A percentile compares a stretch with the other conserved stretches of the same genome.
phyloP scores from a whole-genome alignment of 164 flowering plant genomes.

The Annona squamosa region DNA sequence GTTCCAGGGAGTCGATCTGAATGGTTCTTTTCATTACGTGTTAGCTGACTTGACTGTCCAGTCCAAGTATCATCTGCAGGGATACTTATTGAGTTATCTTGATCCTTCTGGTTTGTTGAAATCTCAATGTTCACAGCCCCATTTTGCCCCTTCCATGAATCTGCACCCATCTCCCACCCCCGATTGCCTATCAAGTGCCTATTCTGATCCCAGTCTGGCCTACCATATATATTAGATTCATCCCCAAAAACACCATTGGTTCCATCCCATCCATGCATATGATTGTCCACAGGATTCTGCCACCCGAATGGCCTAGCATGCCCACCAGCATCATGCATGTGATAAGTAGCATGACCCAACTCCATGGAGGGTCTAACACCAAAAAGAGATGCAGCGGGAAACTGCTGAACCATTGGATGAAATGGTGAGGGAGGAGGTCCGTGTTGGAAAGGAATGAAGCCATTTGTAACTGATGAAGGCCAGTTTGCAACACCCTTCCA shows the following conservation, averaged over 20 bases:
- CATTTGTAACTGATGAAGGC: constrained; percentile 67
- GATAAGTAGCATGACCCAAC: constrained; percentile 57
- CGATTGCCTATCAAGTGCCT: constrained; percentile 40
- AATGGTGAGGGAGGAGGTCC: constrained; percentile 66
- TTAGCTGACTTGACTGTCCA: constrained; percentile 25
- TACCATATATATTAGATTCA: constrained; percentile 52
- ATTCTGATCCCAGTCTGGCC: constrained; percentile 63
- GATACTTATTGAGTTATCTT: constrained; percentile 19
- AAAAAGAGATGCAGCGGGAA: constrained; percentile 58
- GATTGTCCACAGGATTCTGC: constrained; percentile 64
- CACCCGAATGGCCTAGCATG: constrained; percentile 75
- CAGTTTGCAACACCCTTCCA: constrained; percentile 80
- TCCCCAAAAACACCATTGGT: constrained; percentile 55
- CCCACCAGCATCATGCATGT: constrained; percentile 56
- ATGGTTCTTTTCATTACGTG: constrained; percentile 28
- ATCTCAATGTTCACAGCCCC: constrained; percentile 35
- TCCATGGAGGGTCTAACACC: constrained; percentile 74
- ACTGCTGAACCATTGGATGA: constrained; percentile 61
- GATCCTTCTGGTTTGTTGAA: constrained; percentile 37
- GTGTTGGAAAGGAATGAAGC: constrained; percentile 73
- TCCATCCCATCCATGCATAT: constrained; percentile 76
- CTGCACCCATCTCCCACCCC: constrained; percentile 56
- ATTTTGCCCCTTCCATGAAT: constrained; percentile 61
- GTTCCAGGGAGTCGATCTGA: constrained; percentile 12
- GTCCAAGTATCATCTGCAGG: constrained; percentile 30